Evolutionary conservation across 331 rosid species (phyloP).

Genomic region (Quercus phellos): DNA sequence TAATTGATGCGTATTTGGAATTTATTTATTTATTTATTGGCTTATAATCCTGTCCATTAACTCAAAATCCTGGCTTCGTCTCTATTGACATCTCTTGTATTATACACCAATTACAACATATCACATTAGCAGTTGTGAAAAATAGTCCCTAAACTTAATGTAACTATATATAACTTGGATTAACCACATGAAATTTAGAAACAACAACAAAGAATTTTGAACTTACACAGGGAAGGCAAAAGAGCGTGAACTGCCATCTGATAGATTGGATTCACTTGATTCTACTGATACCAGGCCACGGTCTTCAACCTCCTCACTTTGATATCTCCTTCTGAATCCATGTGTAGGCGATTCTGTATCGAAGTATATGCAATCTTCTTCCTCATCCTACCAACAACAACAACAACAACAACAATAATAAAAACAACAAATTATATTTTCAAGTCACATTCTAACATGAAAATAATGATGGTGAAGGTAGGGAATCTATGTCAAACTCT

Average conservation of each 20-base stretch:
- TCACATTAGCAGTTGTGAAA: too few species aligned
- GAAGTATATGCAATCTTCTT: constrained; percentile 17
- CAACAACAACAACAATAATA: not conserved
- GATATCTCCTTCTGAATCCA: constrained; percentile 10
- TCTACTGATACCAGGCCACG: constrained; percentile 13
- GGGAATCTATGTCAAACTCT: not conserved
- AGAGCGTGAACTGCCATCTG: constrained; percentile 52
- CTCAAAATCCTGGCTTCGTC: too few species aligned
- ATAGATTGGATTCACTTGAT: constrained; percentile 49
- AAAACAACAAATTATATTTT: not conserved
- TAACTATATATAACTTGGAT: too few species aligned
- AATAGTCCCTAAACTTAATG: too few species aligned
- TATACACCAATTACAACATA: too few species aligned
- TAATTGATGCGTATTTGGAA: too few species aligned
- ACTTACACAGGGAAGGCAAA: constrained; percentile 83
- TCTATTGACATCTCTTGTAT: too few species aligned
- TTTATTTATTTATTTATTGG: too few species aligned
- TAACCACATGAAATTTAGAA: not conserved
- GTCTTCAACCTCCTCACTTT: constrained; percentile 19
- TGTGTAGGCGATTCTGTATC: constrained; percentile 14
- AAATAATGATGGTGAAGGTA: not conserved
- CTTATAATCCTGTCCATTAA: fast-evolving
- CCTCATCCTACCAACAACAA: constrained; percentile 21
- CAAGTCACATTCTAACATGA: not conserved
- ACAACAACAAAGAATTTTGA: not conserved